Evolutionary conservation across 2,329 filamentous ascomycete species (phyloP).

Genomic region (Davidsoniella neocaledoniae): DNA sequence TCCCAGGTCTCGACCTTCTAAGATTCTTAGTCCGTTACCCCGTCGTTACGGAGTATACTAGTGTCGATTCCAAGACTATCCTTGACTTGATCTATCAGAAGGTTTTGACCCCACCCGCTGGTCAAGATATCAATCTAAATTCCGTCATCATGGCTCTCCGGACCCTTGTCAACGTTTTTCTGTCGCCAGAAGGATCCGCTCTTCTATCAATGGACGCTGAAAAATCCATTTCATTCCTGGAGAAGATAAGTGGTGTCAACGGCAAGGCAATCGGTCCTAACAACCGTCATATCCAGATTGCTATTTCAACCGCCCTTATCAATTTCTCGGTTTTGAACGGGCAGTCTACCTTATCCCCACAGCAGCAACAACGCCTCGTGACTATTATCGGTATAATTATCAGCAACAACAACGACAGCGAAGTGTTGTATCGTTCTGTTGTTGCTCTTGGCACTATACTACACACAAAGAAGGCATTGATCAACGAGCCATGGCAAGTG

Average conservation of each 20-base stretch:
- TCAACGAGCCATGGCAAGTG: slow-evolving; percentile 14
- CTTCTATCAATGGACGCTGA: slow-evolving; percentile 43
- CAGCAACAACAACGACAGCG: slow-evolving; percentile 52
- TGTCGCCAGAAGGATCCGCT: slow-evolving; percentile 51
- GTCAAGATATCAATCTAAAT: slow-evolving; percentile 49
- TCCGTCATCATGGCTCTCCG: slow-evolving; percentile 77
- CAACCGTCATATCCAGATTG: slow-evolving; percentile 71
- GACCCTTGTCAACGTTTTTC: slow-evolving; percentile 69
- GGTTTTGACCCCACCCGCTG: slow-evolving; percentile 27
- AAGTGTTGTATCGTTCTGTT: slow-evolving; percentile 67
- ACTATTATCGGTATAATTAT: slow-evolving; percentile 48
- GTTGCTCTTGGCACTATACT: slow-evolving; percentile 69
- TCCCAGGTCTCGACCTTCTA: slow-evolving; percentile 74
- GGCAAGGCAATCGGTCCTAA: slow-evolving; percentile 31
- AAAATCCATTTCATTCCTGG: slow-evolving; percentile 44
- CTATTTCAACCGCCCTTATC: slow-evolving; percentile 64
- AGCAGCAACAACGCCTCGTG: slow-evolving; percentile 35
- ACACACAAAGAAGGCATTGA: slow-evolving; percentile 19
- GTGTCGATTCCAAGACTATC: slow-evolving; percentile 37
- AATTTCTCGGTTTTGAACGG: slow-evolving; percentile 59
- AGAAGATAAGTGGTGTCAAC: slow-evolving; percentile 38
- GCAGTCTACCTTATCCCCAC: slow-evolving; percentile 21
- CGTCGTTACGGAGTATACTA: slow-evolving; percentile 42
- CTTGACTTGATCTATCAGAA: slow-evolving; percentile 33
- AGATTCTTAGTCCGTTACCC: slow-evolving; percentile 63